Evolutionary conservation across 345 rosid species (phyloP), one percentile per base, ranked within the genome.

Genomic region (Diplotaxis tenuifolia): DNA sequence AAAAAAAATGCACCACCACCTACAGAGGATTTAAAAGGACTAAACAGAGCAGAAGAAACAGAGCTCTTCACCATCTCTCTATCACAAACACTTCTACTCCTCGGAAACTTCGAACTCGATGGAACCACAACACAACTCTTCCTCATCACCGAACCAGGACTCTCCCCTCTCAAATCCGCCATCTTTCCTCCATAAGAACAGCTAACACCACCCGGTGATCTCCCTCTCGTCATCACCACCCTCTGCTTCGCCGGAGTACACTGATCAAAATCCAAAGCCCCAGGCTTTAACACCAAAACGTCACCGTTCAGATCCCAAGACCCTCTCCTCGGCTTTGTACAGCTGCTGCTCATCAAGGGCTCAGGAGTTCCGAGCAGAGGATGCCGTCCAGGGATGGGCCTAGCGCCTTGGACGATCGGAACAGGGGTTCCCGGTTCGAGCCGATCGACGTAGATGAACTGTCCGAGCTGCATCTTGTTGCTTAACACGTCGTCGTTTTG

Each of bases 371-470:
- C 97, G 16, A 92, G 79, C 1, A 90, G 72, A 0, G 99, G 99
- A 73, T 92, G 98, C 47, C 99, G 74, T 2, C 99, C 99, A 0
- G 98, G 99, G 19, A 96, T 83, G 1, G 97, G 98, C 52, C 86
- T 96, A 25, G 89, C 87, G 2, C 96, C 93, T 81, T 77, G 84
- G 16, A 90, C 77, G n/a, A 92, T 80, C 0, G 99, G 99, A 31
- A 96, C 94, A 9, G 97, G 98, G 0, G 97, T 90, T 2, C 97
- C 99, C 4, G 94, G 95, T 74, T 96, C 99, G 34, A 96, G 78
- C 45, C 83, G 78, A 11, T 96, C 99, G 0, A 96, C 87, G 64
- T 96, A 88, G 53, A 92, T 86, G 83, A 89, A 92, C 72, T 96
- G 98, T 9, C 99, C 99, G 8, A 96, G 84, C 82, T 96, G 98